These are phyloP conservation scores for Claviceps sp. DNA, from an alignment of 2,329 filamentous ascomycete species.

Conservation along the genomic window DNA sequence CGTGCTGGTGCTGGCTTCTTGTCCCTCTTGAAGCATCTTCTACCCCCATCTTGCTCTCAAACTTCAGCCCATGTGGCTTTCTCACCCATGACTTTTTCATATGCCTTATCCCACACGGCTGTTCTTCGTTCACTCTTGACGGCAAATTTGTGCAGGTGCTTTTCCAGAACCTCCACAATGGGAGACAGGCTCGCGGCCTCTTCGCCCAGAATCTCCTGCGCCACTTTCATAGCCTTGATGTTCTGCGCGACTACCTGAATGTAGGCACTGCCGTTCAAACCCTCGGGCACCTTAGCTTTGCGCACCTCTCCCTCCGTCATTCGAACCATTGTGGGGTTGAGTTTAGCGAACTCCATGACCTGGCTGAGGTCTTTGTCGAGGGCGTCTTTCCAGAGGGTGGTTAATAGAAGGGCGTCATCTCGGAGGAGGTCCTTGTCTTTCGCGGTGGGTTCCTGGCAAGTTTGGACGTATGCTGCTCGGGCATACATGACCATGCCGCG, in stretches of 20 bases:
- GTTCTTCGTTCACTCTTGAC: slow-evolving; percentile 7
- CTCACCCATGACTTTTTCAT: slow-evolving; percentile 15
- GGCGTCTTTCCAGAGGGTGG: slow-evolving; percentile 14
- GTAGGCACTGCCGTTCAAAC: slow-evolving; percentile 15
- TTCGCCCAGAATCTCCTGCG: slow-evolving; percentile 25
- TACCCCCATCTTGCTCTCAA: neutral
- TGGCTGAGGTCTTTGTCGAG: slow-evolving; percentile 9
- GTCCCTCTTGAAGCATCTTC: neutral
- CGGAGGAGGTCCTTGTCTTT: slow-evolving; percentile 13
- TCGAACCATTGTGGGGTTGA: slow-evolving; percentile 12
- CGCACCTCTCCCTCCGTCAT: neutral
- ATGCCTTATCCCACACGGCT: slow-evolving; percentile 12
- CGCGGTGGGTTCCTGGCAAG: slow-evolving; percentile 12
- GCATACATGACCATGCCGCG: slow-evolving; percentile 20
- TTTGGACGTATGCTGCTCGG: slow-evolving; percentile 14
- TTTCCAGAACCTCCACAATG: slow-evolving; percentile 24
- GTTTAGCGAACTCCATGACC: slow-evolving; percentile 12
- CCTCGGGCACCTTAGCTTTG: slow-evolving; percentile 2
- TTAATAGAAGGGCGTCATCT: slow-evolving; percentile 17
- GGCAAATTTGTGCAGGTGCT: slow-evolving; percentile 22
- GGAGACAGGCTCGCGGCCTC: slow-evolving; percentile 20
- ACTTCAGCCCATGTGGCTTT: slow-evolving; percentile 15
- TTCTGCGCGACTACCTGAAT: slow-evolving; percentile 17
- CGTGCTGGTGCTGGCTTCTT: neutral
- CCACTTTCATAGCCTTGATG: slow-evolving; percentile 30